Base-by-base conservation (phyloP, 1,284 basidiomycete genomes). In the Singerocomus inundabilis region DNA sequence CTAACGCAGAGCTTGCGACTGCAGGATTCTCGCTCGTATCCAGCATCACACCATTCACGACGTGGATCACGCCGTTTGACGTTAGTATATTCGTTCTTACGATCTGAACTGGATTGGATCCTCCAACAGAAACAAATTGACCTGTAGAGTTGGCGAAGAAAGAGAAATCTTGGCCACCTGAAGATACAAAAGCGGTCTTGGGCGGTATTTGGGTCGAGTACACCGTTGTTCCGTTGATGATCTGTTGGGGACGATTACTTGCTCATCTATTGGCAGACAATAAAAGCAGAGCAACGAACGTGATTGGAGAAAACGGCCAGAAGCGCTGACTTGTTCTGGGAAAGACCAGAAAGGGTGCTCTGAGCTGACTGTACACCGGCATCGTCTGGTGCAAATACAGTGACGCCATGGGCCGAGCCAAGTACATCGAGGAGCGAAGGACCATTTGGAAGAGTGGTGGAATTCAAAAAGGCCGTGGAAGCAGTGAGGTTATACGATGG, bases 31-130 rank as follows among this genome's bases (percentile, higher is more conserved):
- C 64, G 13, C 71, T 63, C 4, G 76, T 74, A 67, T 86, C 79
- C 42, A 82, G 52, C 40, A 91, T 72, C 11, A 89, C 82, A 3
- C 66, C 57, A 63, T 89, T 78, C 54, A 91, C 80, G 44, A 87
- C 67, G 64, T 91, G 86, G 7, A 89, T 62, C 24, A 91, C 88
- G 51, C 89, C 89, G 58, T 91, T 91, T 28, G 74, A 64, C 25
- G 81, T 68, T 56, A 91, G 72, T 8, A 90, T 73, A 63, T 92
- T 86, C 24, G 80, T 70, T 46, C 74, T 72, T 24, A 85, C 62
- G 59, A 92, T 82, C 55, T 69, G 69, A 9, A 84, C 85, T 15
- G 76, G 77, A 9, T 76, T 70, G 33, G 57, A 56, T 39, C 77
- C 77, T 26, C 77, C 78, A 11, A 70, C 74, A 21, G 69, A 75